Base-by-base conservation (phyloP, 257 asterid species). In the Nicotiana noctiflora region DNA sequence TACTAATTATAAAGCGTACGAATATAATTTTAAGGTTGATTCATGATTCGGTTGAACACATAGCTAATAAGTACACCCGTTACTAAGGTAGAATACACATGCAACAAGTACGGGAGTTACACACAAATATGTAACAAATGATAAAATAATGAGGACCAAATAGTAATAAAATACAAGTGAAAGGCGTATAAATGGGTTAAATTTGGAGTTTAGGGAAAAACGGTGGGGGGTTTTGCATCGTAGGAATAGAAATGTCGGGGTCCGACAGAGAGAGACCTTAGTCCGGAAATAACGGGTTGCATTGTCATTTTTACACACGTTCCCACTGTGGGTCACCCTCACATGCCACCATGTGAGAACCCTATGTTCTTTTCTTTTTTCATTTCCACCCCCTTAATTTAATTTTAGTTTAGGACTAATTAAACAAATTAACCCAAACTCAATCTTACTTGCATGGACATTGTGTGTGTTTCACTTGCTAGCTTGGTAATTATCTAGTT, bases 341-440 rank as follows among this genome's bases (percentile, higher is more conserved):
- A 91, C 94, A 88, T 92, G 97, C 92, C 63, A 83, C 91, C 97
- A 92, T 89, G 93, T 90, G 93, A 86, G 53, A 80, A 80, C 86
- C 60, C 77, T 70, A 70, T 44, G 57, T 21, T 70, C 2, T 68
- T 32, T 18, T 65, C 7, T 5, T 27, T 62, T 53, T 2, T 15
- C 18, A 5, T 53, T 4, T 14, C 1, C 8, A 53, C 2, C 18
- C 18, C 17, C 18, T 4, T 53, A 1, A 53, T 1, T 53, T 53
- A 13, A 53, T 53, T 53, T 53, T 53, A 4, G 5, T 52, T 52
- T 40, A 40, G 12, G 49, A 2, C 12, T 52, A 13, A 3, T 13
- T 51, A 13, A 51, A 51, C 0, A 51, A 51, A 51, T 12, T 53
- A 53, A 14, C 7, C 8, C 8, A 52, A 8, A 53, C 2, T 53